Conservation (phyloP, 495 filamentous ascomycete genomes). For the Jackrogersella minutella region DNA sequence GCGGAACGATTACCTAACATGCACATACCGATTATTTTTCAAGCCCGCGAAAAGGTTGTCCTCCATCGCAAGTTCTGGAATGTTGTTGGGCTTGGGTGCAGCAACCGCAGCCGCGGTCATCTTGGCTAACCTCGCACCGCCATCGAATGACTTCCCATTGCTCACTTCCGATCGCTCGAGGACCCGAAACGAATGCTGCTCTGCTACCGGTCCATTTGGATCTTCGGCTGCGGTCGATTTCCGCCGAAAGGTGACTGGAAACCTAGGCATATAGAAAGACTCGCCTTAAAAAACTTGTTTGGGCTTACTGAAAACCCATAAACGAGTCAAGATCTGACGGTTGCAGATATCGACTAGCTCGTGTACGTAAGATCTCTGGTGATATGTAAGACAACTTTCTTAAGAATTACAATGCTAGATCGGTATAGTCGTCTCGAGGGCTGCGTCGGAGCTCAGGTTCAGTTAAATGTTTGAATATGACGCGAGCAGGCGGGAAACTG, state of each 20-base stretch:
- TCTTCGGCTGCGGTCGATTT: constrained; percentile 59
- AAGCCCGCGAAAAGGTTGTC: constrained; percentile 66
- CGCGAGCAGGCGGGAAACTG: constrained; percentile 41
- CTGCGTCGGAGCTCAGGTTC: constrained; percentile 15
- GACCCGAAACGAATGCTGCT: constrained; percentile 58
- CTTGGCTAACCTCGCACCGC: constrained; percentile 45
- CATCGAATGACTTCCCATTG: constrained; percentile 54
- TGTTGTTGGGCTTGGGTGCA: constrained; percentile 33
- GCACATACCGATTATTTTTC: constrained; percentile 62
- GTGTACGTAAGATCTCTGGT: constrained; percentile 15
- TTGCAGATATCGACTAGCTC: constrained; percentile 23
- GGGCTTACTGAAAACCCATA: constrained; percentile 37
- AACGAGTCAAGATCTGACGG: constrained; percentile 25
- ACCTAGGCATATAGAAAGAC: constrained; percentile 61
- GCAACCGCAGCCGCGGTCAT: constrained; percentile 43
- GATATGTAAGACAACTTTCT: constrained; percentile 11
- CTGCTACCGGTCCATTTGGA: constrained; percentile 54
- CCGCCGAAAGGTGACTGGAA: constrained; percentile 60
- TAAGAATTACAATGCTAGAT: constrained; percentile 14
- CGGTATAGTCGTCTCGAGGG: constrained; percentile 24
- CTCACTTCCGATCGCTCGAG: constrained; percentile 54
- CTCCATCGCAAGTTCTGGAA: constrained; percentile 50
- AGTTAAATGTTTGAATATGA: constrained; percentile 26
- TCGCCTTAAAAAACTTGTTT: constrained; percentile 37
- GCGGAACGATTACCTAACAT: constrained; percentile 17